These are phyloP conservation scores for Cordyceps cicadae DNA, from an alignment of 2,329 filamentous ascomycete genomes.

Conservation along the genomic window DNA sequence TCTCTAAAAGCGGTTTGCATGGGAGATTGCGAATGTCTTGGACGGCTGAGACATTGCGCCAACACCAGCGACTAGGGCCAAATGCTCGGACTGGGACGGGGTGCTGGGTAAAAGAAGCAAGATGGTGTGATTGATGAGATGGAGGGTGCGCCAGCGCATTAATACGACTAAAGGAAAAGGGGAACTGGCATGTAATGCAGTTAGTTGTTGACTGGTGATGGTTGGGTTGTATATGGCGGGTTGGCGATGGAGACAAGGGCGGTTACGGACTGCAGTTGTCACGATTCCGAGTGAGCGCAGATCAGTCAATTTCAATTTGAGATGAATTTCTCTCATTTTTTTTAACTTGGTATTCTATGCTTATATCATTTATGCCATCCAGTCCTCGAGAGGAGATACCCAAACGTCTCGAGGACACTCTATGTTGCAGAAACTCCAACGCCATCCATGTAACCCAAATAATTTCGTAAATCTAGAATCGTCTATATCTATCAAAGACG, in stretches of 20 bases:
- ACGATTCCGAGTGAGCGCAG: not conserved
- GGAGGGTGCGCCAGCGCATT: too few relatives aligned
- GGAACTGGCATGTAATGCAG: too few relatives aligned
- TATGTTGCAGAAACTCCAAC: not conserved
- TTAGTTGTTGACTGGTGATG: too few relatives aligned
- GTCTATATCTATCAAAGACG: not conserved
- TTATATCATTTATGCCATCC: not conserved
- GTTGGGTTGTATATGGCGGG: too few relatives aligned
- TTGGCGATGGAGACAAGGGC: too few relatives aligned
- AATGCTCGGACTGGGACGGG: not conserved
- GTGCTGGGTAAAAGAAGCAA: not conserved
- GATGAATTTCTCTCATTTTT: not conserved
- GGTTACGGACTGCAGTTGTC: not conserved
- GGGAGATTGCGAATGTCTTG: slow-evolving; percentile 6
- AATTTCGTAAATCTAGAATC: not conserved
- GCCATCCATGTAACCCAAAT: not conserved
- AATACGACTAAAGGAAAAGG: too few relatives aligned
- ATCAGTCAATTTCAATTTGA: not conserved
- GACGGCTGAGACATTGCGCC: not conserved
- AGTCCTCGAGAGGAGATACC: not conserved
- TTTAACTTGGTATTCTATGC: not conserved
- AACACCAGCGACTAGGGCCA: not conserved
- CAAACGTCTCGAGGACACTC: not conserved
- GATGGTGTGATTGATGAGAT: too few relatives aligned
- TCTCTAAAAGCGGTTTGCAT: not conserved